Evolutionary conservation across 768 basidiomycete species (phyloP).

Genomic region (Hericium coralloides): DNA sequence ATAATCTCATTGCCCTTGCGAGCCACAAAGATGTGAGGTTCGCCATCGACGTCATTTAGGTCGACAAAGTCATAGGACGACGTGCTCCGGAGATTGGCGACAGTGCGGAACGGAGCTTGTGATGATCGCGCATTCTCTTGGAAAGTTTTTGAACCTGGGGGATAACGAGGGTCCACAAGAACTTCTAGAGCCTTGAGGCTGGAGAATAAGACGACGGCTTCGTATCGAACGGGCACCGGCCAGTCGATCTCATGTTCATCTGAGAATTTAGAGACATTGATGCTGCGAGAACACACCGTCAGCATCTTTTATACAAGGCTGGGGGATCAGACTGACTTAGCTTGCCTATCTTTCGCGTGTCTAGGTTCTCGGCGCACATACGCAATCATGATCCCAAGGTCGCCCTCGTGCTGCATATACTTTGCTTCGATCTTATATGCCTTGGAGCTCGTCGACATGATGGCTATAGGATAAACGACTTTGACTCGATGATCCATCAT

Average conservation of each 20-base stretch:
- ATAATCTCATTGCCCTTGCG: neutral
- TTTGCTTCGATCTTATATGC: conserved; percentile 9
- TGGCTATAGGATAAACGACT: conserved; percentile 11
- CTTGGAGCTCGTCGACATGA: conserved; percentile 3
- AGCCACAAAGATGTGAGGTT: neutral
- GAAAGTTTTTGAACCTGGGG: neutral
- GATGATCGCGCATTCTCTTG: neutral
- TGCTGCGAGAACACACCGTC: neutral
- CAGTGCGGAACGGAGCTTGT: neutral
- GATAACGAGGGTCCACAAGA: neutral
- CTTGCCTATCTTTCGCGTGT: too few relatives aligned
- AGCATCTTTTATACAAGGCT: neutral
- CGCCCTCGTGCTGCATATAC: neutral
- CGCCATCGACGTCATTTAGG: neutral
- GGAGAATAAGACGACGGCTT: neutral
- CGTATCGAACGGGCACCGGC: neutral
- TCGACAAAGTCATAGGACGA: neutral
- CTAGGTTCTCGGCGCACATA: conserved; percentile 1
- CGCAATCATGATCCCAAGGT: neutral
- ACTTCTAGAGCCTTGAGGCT: neutral
- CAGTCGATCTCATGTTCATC: neutral
- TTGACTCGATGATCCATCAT: conserved; percentile 15
- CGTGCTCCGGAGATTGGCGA: neutral
- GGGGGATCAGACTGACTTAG: neutral
- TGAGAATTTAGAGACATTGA: neutral